These are phyloP conservation scores for Phytophthora pseudosyringae DNA, from an alignment of 352 stramenopile genomes.

Conservation along the genomic window DNA sequence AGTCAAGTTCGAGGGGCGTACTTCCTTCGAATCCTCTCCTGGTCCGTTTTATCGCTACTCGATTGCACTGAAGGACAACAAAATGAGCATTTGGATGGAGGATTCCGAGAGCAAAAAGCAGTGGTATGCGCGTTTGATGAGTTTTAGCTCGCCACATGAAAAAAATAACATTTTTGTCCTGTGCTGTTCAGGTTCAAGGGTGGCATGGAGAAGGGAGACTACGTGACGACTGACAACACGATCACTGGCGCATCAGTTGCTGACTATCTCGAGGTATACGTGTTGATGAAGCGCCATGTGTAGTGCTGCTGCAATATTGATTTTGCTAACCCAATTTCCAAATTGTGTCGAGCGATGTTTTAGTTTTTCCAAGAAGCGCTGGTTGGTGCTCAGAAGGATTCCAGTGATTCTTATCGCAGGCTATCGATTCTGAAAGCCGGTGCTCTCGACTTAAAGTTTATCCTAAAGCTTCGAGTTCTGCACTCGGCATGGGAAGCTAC, in stretches of 20 bases:
- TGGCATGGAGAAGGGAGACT: constrained; percentile 11
- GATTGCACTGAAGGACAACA: too few relatives aligned
- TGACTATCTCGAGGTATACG: constrained; percentile 22
- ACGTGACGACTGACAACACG: constrained; percentile 19
- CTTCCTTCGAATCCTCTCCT: too few relatives aligned
- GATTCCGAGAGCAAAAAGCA: too few relatives aligned
- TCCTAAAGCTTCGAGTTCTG: constrained; percentile 16
- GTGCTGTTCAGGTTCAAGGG: constrained; percentile 25
- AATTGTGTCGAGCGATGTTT: too few relatives aligned
- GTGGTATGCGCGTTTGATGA: too few relatives aligned
- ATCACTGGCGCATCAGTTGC: constrained; percentile 6
- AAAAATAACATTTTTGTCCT: not conserved
- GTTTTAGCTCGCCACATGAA: too few relatives aligned
- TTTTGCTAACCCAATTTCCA: too few relatives aligned
- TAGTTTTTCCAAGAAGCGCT: constrained; percentile 33
- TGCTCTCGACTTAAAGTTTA: constrained; percentile 7
- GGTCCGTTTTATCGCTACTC: too few relatives aligned
- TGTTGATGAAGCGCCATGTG: not conserved
- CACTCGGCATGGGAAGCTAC: constrained; percentile 1
- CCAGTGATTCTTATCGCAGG: constrained; percentile 9
- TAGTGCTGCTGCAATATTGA: not conserved
- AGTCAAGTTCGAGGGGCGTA: too few relatives aligned
- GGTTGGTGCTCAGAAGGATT: not conserved
- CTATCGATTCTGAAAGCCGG: not conserved
- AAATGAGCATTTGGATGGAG: too few relatives aligned